Evolutionary conservation across 2,329 filamentous ascomycete species (phyloP).

Genomic region (Colletotrichum kahawae): DNA sequence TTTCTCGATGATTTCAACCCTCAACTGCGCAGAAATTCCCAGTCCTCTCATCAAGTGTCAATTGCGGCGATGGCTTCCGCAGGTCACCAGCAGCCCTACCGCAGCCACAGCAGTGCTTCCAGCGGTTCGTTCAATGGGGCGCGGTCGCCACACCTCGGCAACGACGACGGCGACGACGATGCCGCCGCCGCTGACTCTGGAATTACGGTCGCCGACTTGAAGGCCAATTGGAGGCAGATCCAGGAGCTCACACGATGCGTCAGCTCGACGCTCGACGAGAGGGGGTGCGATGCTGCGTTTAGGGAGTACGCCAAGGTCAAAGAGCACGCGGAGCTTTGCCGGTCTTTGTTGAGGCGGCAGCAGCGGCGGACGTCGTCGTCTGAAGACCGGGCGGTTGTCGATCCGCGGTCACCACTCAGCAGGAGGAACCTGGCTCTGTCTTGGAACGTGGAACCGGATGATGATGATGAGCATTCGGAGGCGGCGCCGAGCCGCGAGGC

Average conservation of each 20-base stretch:
- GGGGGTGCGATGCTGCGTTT: conserved; percentile 48
- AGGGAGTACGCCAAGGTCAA: conserved; percentile 47
- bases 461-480: conserved; percentile 15
- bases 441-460: neutral
- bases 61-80: neutral
- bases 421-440: conserved; percentile 1
- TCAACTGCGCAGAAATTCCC: neutral
- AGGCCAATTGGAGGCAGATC: conserved; percentile 39
- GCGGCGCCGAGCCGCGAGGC: conserved; percentile 28
- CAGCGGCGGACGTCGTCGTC: neutral
- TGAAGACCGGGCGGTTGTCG: neutral
- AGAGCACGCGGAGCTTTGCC: neutral
- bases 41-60: neutral
- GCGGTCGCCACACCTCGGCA: neutral
- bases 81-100: neutral
- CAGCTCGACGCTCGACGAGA: conserved; percentile 34
- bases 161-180: neutral
- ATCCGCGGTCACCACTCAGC: neutral
- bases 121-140: neutral
- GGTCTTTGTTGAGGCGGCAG: neutral
- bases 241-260: conserved; percentile 39
- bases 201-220: conserved; percentile 31
- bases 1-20: neutral
- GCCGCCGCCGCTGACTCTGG: conserved; percentile 26
- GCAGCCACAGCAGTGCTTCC: neutral